Evolutionary conservation across 768 basidiomycete genomes (phyloP).

Genomic region (Polyporus arcularius): DNA sequence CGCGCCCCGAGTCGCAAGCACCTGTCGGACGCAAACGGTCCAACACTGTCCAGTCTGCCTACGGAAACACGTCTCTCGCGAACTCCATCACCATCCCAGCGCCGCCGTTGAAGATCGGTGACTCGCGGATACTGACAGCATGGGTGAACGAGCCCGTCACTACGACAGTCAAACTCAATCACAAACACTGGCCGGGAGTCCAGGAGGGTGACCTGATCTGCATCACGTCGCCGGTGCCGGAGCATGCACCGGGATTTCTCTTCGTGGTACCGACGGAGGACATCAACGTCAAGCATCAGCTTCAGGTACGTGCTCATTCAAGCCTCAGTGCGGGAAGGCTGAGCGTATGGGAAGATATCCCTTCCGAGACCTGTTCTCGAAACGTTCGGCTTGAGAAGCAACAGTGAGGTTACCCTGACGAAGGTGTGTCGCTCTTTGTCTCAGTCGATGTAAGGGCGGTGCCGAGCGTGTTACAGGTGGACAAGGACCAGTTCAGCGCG

Average conservation of each 20-base stretch:
- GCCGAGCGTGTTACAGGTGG: constrained; percentile 49
- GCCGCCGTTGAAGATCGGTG: constrained; percentile 59
- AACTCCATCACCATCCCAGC: constrained; percentile 9
- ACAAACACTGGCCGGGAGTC: constrained; percentile 76
- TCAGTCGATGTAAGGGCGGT: not conserved
- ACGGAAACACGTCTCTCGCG: constrained; percentile 32
- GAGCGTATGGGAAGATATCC: constrained; percentile 54
- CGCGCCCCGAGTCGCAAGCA: constrained; percentile 66
- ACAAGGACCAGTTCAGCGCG: constrained; percentile 60
- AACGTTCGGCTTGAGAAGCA: constrained; percentile 68
- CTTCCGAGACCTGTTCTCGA: constrained; percentile 74
- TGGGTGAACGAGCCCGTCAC: constrained; percentile 78
- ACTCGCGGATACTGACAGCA: constrained; percentile 59
- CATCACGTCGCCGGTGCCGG: constrained; percentile 44
- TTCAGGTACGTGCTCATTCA: constrained; percentile 50
- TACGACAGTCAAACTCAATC: constrained; percentile 64
- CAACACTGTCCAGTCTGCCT: constrained; percentile 71
- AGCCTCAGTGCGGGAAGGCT: not conserved
- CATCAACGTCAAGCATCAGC: constrained; percentile 54
- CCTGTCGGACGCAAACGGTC: constrained; percentile 61
- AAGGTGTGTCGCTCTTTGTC: constrained; percentile 47
- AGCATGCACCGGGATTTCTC: constrained; percentile 49
- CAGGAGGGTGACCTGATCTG: constrained; percentile 73
- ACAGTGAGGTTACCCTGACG: constrained; percentile 67
- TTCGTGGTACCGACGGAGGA: constrained; percentile 73